phyloP scores from a whole-genome alignment of 371 early-diverging fungal species.

The Thermomucor indicae-seudaticae region DNA sequence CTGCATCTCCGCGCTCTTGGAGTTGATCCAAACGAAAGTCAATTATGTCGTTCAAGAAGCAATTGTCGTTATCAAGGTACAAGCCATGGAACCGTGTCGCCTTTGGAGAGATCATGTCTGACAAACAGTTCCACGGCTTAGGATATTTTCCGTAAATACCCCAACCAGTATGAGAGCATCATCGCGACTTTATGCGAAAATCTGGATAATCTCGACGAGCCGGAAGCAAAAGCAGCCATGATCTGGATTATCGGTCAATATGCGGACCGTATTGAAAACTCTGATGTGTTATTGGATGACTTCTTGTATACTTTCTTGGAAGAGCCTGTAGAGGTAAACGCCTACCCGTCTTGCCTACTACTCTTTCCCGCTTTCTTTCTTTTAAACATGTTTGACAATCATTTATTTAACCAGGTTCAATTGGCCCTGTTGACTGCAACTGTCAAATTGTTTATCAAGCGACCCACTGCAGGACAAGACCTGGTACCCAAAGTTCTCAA shows the following conservation, averaged over 20 bases:
- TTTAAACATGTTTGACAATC: not conserved
- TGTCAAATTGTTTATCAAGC: constrained; percentile 92
- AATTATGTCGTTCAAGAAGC: constrained; percentile 92
- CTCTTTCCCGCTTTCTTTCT: too few species aligned
- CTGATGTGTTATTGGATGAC: constrained; percentile 73
- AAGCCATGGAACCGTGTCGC: too few species aligned
- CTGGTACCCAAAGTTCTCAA: constrained; percentile 89
- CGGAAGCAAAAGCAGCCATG: constrained; percentile 89
- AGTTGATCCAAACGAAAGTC: constrained; percentile 87
- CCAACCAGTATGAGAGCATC: constrained; percentile 82
- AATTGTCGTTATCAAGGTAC: constrained; percentile 86
- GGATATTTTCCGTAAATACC: constrained; percentile 95
- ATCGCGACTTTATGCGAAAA: constrained; percentile 87
- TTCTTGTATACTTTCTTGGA: constrained; percentile 68
- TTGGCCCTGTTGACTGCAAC: constrained; percentile 90
- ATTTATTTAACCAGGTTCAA: constrained; percentile 64
- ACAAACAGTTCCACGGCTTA: constrained; percentile 8
- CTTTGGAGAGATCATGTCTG: too few species aligned
- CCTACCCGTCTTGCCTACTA: not conserved
- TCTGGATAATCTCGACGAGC: constrained; percentile 85
- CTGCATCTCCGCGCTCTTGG: constrained; percentile 83
- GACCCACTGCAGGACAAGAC: constrained; percentile 85
- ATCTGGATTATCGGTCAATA: constrained; percentile 98
- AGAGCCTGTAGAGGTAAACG: constrained; percentile 70
- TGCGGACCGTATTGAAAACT: constrained; percentile 87